Evolutionary conservation across 2,329 filamentous ascomycete genomes (phyloP).

Genomic region (Aspergillus novoparasiticus): DNA sequence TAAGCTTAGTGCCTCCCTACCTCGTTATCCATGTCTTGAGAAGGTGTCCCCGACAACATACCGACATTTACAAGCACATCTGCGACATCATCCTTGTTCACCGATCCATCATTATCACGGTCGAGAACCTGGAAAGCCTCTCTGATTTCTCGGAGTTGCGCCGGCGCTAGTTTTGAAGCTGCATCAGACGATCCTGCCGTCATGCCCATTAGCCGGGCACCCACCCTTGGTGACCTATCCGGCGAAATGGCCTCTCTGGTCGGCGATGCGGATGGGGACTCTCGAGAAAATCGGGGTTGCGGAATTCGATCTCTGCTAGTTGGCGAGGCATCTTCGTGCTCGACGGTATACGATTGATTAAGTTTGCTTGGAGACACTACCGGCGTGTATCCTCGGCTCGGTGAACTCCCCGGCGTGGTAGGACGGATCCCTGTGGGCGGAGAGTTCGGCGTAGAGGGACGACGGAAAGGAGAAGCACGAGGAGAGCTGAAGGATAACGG

Average conservation of each 20-base stretch:
- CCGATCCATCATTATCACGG: slow-evolving; percentile 79
- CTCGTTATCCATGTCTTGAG: background rate
- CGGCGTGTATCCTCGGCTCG: slow-evolving; percentile 44
- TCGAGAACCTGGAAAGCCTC: slow-evolving; percentile 95
- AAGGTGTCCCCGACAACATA: slow-evolving; percentile 37
- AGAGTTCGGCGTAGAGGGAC: slow-evolving; percentile 63
- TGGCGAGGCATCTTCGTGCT: slow-evolving; percentile 41
- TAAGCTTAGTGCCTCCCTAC: slow-evolving; percentile 4
- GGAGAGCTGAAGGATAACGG: slow-evolving; percentile 71
- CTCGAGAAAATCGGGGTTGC: slow-evolving; percentile 39
- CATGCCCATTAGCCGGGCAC: slow-evolving; percentile 26
- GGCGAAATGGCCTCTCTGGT: slow-evolving; percentile 37
- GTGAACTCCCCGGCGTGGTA: slow-evolving; percentile 53
- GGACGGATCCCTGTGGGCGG: slow-evolving; percentile 59
- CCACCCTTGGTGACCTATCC: slow-evolving; percentile 31
- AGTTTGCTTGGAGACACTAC: slow-evolving; percentile 51
- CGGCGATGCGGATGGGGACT: slow-evolving; percentile 40
- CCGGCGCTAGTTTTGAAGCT: slow-evolving; percentile 64
- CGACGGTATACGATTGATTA: slow-evolving; percentile 49
- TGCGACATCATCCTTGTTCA: slow-evolving; percentile 79
- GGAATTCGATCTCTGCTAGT: slow-evolving; percentile 33
- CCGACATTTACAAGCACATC: slow-evolving; percentile 87
- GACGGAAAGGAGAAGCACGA: slow-evolving; percentile 69
- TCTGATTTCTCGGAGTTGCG: slow-evolving; percentile 82
- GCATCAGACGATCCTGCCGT: slow-evolving; percentile 33